Conservation (phyloP, 805 yeast genomes). For the Wickerhamomyces canadensis region DNA sequence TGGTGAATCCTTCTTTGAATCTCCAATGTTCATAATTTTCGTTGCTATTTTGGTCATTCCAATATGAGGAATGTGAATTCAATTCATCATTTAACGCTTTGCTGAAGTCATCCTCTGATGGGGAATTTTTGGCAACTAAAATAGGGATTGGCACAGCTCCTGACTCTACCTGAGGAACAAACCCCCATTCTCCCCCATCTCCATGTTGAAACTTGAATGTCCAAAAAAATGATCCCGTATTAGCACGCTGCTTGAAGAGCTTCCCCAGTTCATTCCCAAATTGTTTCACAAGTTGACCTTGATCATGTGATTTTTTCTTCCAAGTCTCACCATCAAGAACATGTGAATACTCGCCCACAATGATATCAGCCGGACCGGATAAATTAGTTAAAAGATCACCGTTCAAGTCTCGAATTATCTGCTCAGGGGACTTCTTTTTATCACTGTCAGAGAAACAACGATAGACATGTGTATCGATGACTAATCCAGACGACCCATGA, state of each 20-base stretch:
- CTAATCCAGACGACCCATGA: constrained; percentile 49
- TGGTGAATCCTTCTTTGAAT: constrained; percentile 69
- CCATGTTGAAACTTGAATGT: constrained; percentile 82
- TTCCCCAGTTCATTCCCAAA: constrained; percentile 56
- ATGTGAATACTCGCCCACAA: constrained; percentile 89
- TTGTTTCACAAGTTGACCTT: constrained; percentile 50
- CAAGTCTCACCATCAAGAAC: constrained; percentile 76
- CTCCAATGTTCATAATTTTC: constrained; percentile 77
- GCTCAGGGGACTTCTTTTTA: constrained; percentile 55
- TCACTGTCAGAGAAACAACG: constrained; percentile 80
- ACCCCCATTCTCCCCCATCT: constrained; percentile 97
- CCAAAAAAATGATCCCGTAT: constrained; percentile 84
- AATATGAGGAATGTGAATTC: constrained; percentile 53
- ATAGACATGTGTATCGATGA: constrained; percentile 82
- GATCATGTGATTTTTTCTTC: constrained; percentile 42
- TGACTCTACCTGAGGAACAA: constrained; percentile 63
- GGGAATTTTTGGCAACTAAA: constrained; percentile 25
- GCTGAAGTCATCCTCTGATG: constrained; percentile 38
- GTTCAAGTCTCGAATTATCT: constrained; percentile 54
- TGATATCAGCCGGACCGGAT: constrained; percentile 52
- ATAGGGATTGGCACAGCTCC: constrained; percentile 46
- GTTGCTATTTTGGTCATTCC: constrained; percentile 54
- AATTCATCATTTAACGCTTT: constrained; percentile 32
- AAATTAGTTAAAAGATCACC: constrained; percentile 44
- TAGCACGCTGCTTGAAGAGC: constrained; percentile 46